phyloP scores from a whole-genome alignment of 148 eudicot genomes.

The Persicaria maculosa region DNA sequence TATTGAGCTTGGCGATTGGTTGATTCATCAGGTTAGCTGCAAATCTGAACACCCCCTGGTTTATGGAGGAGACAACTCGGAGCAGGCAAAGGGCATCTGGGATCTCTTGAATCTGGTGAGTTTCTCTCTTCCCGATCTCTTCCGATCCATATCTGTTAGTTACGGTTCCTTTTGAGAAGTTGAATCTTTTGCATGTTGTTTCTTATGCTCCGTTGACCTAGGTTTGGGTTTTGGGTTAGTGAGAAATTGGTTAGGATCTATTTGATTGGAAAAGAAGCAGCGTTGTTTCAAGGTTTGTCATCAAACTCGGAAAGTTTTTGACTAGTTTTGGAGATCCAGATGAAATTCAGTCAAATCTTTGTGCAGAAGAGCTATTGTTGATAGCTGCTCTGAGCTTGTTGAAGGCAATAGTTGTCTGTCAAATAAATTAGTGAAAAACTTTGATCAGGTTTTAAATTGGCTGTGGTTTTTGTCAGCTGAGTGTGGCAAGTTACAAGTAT shows the following conservation, averaged over 20 bases:
- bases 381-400: background rate
- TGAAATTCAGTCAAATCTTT: background rate
- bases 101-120: slow-evolving; percentile 38
- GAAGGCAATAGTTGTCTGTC: background rate
- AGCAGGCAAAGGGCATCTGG: slow-evolving; percentile 18
- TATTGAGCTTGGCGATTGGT: background rate
- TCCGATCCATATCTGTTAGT: background rate
- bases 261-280: slow-evolving; percentile 11
- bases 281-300: background rate
- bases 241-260: slow-evolving; percentile 12
- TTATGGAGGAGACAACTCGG: slow-evolving; percentile 24
- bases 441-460: background rate
- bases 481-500: background rate
- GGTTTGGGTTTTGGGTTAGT: slow-evolving; percentile 6
- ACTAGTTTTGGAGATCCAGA: background rate
- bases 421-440: background rate
- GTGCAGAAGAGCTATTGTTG: background rate
- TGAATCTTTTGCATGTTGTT: slow-evolving; percentile 3
- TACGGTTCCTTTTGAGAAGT: background rate
- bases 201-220: slow-evolving; percentile 13
- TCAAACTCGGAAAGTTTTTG: background rate
- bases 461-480: background rate
- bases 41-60: slow-evolving; percentile 13
- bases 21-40: slow-evolving; percentile 4
- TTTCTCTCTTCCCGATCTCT: background rate